Evolutionary conservation across 768 basidiomycete genomes (phyloP).

Genomic region (Coprinopsis marcescibilis): DNA sequence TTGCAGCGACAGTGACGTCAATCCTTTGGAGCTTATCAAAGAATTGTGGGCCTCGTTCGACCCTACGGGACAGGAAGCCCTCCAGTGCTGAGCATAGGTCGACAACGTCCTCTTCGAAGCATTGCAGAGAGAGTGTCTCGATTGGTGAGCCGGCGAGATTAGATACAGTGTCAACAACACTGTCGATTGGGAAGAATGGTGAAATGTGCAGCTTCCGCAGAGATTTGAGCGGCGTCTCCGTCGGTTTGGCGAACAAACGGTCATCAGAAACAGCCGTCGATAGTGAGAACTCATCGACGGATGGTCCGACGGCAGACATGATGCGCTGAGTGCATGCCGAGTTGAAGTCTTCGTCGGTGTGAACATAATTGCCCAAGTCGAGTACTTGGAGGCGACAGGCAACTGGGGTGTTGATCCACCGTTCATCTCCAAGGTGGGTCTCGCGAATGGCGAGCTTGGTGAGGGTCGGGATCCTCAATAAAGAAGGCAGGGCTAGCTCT

Average conservation of each 20-base stretch:
- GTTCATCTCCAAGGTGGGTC: constrained; percentile 62
- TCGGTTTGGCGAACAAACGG: constrained; percentile 34
- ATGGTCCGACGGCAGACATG: constrained; percentile 51
- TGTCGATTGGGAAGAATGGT: constrained; percentile 57
- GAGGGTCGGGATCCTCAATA: constrained; percentile 59
- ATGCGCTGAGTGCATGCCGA: constrained; percentile 52
- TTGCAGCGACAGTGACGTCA: constrained; percentile 40
- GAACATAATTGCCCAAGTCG: constrained; percentile 51
- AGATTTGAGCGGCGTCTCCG: constrained; percentile 39
- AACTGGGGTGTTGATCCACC: constrained; percentile 49
- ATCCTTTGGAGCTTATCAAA: constrained; percentile 45
- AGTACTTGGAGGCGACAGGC: constrained; percentile 49
- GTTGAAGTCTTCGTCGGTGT: constrained; percentile 49
- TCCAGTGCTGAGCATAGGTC: constrained; percentile 53
- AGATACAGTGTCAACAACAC: constrained; percentile 52
- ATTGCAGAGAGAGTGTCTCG: constrained; percentile 50
- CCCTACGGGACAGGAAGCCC: constrained; percentile 48
- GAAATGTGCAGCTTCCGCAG: constrained; percentile 55
- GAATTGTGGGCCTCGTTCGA: constrained; percentile 42
- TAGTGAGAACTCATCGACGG: constrained; percentile 51
- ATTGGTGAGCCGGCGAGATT: constrained; percentile 56
- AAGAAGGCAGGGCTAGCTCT: constrained; percentile 57
- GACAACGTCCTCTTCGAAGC: constrained; percentile 58
- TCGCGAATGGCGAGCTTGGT: constrained; percentile 59
- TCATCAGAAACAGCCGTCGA: constrained; percentile 39